These are phyloP conservation scores for Stephanodiscus triporus DNA, from an alignment of 108 stramenopile genomes.

Conservation along the genomic window DNA sequence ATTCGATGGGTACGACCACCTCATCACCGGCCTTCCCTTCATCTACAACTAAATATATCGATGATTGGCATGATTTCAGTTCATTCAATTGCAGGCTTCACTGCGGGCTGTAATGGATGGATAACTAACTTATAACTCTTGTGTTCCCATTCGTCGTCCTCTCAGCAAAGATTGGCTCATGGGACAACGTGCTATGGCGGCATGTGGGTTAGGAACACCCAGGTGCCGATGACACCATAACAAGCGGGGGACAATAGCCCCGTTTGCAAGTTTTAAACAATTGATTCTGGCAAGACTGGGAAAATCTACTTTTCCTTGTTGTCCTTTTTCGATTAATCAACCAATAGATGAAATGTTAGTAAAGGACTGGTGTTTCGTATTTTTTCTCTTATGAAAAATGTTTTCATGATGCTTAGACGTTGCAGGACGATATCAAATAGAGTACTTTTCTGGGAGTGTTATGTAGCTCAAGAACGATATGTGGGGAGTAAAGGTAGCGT, in stretches of 20 bases:
- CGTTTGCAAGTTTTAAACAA: neutral
- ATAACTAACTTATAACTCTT: neutral
- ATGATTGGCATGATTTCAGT: constrained; percentile 14
- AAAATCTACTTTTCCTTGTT: neutral
- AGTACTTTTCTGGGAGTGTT: no score
- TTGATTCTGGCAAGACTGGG: constrained; percentile 10
- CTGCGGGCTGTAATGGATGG: constrained; percentile 11
- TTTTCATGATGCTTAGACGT: no score
- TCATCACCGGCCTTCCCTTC: constrained; percentile 71
- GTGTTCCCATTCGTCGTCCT: constrained; percentile 21
- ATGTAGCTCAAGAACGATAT: no score
- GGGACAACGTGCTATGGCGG: constrained; percentile 4
- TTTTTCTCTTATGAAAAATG: no score
- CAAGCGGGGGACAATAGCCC: constrained; percentile 8
- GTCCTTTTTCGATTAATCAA: constrained; percentile 18
- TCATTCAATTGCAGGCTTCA: constrained; percentile 5
- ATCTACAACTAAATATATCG: constrained; percentile 52
- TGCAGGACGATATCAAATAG: no score
- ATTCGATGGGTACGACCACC: constrained; percentile 50
- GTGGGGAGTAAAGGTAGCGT: no score
- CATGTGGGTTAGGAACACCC: neutral
- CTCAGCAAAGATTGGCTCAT: neutral
- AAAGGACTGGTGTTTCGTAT: no score
- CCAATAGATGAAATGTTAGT: constrained; percentile 21
- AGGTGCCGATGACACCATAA: neutral